Evolutionary conservation across 345 rosid genomes (phyloP).

Genomic region (Isatis tinctoria): DNA sequence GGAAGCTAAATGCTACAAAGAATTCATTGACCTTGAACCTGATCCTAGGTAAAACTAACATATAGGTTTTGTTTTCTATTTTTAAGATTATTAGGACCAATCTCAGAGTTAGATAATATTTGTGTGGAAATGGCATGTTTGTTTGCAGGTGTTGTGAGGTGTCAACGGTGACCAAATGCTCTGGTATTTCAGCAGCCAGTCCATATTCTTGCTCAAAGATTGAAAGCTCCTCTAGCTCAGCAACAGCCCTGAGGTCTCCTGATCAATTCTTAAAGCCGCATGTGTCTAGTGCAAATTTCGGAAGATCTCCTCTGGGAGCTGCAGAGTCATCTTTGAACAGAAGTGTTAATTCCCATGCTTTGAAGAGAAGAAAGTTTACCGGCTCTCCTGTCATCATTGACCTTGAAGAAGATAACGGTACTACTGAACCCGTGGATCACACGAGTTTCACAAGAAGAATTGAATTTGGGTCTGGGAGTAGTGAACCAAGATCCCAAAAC

Average conservation of each 20-base stretch:
- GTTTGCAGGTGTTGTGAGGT: constrained; percentile 47
- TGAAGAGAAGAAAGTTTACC: constrained; percentile 53
- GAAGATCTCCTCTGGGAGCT: constrained; percentile 33
- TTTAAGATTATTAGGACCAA: not conserved
- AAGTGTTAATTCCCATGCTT: constrained; percentile 69
- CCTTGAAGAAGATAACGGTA: constrained; percentile 32
- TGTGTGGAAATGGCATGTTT: not conserved
- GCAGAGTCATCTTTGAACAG: constrained; percentile 47
- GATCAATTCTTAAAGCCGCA: constrained; percentile 43
- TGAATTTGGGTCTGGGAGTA: constrained; percentile 46
- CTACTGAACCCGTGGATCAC: constrained; percentile 11
- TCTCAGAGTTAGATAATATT: too few relatives aligned
- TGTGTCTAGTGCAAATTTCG: constrained; percentile 31
- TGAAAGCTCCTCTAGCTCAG: constrained; percentile 46
- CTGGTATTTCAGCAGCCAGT: constrained; percentile 35
- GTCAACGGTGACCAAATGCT: constrained; percentile 33
- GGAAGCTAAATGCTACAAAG: constrained; percentile 28
- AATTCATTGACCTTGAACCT: constrained; percentile 50
- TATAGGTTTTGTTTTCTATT: constrained; percentile 2
- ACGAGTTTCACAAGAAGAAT: constrained; percentile 40
- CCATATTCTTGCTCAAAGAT: constrained; percentile 48
- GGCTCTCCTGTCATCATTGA: constrained; percentile 41
- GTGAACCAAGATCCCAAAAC: constrained; percentile 33
- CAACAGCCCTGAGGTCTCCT: constrained; percentile 28
- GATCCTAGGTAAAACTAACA: constrained; percentile 51